Evolutionary conservation across 2,329 filamentous ascomycete species (phyloP), one percentile per base, ranked within the genome.

Genomic region (Fusarium devonianum): DNA sequence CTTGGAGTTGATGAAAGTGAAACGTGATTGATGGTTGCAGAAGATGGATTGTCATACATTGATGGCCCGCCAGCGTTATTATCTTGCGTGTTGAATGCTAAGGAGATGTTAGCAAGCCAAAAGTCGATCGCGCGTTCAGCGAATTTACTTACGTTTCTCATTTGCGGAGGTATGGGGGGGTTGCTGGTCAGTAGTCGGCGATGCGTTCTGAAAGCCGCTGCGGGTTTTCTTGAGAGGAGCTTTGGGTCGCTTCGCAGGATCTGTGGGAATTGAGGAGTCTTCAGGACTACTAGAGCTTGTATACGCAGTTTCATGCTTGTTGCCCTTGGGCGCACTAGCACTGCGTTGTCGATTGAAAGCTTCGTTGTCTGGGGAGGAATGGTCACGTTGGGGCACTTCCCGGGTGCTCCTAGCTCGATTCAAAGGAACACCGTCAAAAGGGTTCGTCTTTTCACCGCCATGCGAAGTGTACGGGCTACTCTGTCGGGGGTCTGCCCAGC

Each of bases 371-470:
- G 63, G 46, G 43, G 61, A 48, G 42, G 47, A 45, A 29, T 56
- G 66, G 16, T 65, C 60, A 25, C 48, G 65, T 12, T 68, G 69
- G 11, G 66, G 55, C 7, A 68, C 57, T 22, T 75, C 71, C 23
- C 76, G 73, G 13, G 73, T 74, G 65, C 78, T 81, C 52, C 72
- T 75, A 4, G 77, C 71, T n/a, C 78, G 72, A 36, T 71, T 69
- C n/a, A 79, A 47, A 8, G 72, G 63, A 6, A 66, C 68, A 2
- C 74, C 77, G 33, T 83, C 81, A 49, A 82, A 84, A 0, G 81
- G 77, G 34, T 83, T 78, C 4, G 81, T 79, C 69, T 80, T 85
- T 65, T 86, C 84, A 23, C 83, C 82, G 10, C 80, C 75, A 22
- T 79, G 75, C 2, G 74, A 77, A 30, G 76, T 74, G 62, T 86